Conservation (phyloP, 352 stramenopile species). For the Globisporangium nunn region DNA sequence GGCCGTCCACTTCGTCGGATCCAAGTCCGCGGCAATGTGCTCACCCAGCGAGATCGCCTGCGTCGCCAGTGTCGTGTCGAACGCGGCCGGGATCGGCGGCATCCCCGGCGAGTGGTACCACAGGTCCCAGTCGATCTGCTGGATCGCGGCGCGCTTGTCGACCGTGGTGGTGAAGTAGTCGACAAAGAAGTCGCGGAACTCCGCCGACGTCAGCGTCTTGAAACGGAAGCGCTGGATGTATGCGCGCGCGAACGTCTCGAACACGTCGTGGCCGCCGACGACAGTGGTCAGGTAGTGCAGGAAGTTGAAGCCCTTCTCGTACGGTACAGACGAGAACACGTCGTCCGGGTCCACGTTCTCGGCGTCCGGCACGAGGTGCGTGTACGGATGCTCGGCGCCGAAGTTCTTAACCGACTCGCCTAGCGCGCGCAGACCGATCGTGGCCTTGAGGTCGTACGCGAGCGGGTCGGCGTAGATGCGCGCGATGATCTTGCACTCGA, state of each 20-base stretch:
- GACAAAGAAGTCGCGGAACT: constrained; percentile 71
- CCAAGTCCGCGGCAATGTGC: constrained; percentile 20
- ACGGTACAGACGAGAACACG: constrained; percentile 91
- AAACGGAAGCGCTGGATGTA: constrained; percentile 90
- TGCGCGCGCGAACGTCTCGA: constrained; percentile 86
- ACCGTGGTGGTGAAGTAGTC: constrained; percentile 57
- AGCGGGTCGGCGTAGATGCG: constrained; percentile 34
- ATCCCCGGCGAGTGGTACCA: constrained; percentile 91
- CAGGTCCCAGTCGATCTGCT: constrained; percentile 88
- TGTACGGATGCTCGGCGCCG: constrained; percentile 76
- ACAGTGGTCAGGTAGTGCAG: constrained; percentile 71
- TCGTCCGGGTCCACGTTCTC: constrained; percentile 94
- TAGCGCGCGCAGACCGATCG: constrained; percentile 35
- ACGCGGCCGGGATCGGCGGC: constrained; percentile 73
- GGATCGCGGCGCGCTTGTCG: constrained; percentile 27
- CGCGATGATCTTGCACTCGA: constrained; percentile 96
- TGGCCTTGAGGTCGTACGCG: constrained; percentile 48
- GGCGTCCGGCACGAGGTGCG: constrained; percentile 77
- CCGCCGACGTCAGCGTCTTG: constrained; percentile 75
- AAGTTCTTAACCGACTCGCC: constrained; percentile 38
- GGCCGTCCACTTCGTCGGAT: constrained; percentile 22
- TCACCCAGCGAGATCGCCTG: constrained; percentile 37
- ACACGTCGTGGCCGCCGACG: constrained; percentile 31
- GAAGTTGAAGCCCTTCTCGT: constrained; percentile 93
- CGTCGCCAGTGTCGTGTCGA: constrained; percentile 79